phyloP scores from a whole-genome alignment of 202 grass and related monocot species.

The Setaria italica region DNA sequence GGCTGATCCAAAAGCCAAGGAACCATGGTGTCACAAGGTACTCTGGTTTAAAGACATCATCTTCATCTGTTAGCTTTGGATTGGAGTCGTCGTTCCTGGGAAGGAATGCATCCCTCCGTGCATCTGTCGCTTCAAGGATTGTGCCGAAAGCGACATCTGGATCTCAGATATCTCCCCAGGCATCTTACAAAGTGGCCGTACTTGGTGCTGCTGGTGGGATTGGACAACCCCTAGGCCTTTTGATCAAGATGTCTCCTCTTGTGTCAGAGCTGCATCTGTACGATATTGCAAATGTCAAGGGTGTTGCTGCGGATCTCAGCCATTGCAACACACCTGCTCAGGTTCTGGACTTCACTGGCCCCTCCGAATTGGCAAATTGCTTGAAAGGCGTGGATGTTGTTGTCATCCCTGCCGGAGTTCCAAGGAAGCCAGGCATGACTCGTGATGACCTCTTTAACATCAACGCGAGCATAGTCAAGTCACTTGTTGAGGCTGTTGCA shows the following conservation, averaged over 20 bases:
- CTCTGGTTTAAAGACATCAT: conserved; percentile 43
- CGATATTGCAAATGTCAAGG: conserved; percentile 97
- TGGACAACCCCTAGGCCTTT: conserved; percentile 79
- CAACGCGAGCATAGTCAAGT: conserved; percentile 80
- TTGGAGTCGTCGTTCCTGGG: conserved; percentile 52
- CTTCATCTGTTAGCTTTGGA: conserved; percentile 38
- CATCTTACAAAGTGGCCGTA: conserved; percentile 82
- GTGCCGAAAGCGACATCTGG: conserved; percentile 56
- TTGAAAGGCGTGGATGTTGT: conserved; percentile 86
- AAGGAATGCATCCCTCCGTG: conserved; percentile 42
- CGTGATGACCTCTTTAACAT: conserved; percentile 96
- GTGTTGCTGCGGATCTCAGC: conserved; percentile 89
- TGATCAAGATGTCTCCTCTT: conserved; percentile 95
- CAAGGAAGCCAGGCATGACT: conserved; percentile 93
- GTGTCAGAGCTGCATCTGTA: conserved; percentile 79
- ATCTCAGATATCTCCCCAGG: conserved; percentile 54
- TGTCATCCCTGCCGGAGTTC: conserved; percentile 84
- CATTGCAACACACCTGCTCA: conserved; percentile 89
- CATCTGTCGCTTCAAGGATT: conserved; percentile 46
- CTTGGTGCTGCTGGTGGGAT: conserved; percentile 91
- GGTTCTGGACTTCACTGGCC: conserved; percentile 78
- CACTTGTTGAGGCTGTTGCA: conserved; percentile 83
- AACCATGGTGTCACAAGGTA: conserved; percentile 34
- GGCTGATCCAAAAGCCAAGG: conserved; percentile 51
- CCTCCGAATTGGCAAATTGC: conserved; percentile 64